Conservation (phyloP, 202 grass and related monocot genomes). For the Eragrostis tef region DNA sequence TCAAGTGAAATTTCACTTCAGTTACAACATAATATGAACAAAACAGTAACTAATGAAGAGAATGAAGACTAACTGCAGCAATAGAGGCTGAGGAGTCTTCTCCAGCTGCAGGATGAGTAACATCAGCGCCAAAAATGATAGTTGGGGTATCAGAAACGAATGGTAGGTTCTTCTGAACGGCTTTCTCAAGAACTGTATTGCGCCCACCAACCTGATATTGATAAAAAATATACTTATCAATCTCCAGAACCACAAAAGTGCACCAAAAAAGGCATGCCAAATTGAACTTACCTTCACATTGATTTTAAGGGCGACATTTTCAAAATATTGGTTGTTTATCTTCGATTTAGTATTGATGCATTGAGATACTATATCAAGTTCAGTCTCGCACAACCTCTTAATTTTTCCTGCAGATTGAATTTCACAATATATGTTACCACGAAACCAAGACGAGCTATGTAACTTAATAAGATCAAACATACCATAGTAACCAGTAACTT, state of each 20-base stretch:
- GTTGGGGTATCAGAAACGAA: conserved; percentile 63
- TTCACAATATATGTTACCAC: conserved; percentile 37
- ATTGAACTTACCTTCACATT: conserved; percentile 74
- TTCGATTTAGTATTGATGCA: conserved; percentile 58
- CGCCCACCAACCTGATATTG: conserved; percentile 67
- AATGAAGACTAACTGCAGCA: conserved; percentile 62
- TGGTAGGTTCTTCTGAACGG: conserved; percentile 44
- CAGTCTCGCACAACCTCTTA: conserved; percentile 82
- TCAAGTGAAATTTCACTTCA: neutral
- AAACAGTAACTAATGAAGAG: neutral
- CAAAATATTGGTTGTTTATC: conserved; percentile 63
- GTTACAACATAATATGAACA: neutral
- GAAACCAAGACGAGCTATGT: neutral
- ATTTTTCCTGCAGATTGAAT: conserved; percentile 71
- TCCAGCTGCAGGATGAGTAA: conserved; percentile 75
- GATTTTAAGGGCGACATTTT: conserved; percentile 89
- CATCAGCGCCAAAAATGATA: conserved; percentile 93
- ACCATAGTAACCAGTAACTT: conserved; percentile 62
- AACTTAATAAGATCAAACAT: conserved; percentile 6
- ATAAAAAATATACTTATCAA: neutral
- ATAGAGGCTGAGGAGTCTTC: conserved; percentile 69
- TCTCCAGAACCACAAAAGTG: conserved; percentile 19
- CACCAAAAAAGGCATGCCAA: neutral
- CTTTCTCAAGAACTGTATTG: conserved; percentile 73
- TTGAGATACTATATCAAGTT: conserved; percentile 83